These are phyloP conservation scores for Scheffersomyces segobiensis DNA, from an alignment of 1,139 yeast genomes.

Conservation along the genomic window DNA sequence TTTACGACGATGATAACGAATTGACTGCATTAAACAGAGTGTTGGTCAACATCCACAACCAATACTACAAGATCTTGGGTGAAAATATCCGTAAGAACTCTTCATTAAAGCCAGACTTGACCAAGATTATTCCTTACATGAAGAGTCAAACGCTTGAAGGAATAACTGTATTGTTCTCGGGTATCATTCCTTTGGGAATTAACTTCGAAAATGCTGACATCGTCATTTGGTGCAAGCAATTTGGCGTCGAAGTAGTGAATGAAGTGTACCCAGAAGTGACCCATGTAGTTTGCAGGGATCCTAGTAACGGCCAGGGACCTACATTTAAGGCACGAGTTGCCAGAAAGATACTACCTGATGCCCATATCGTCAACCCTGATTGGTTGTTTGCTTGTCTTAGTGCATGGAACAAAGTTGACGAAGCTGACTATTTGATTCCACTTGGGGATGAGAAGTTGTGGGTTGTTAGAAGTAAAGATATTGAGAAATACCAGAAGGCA, in stretches of 20 bases:
- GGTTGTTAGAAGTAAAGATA: conserved; percentile 43
- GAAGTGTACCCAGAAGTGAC: conserved; percentile 78
- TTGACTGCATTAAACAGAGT: conserved; percentile 64
- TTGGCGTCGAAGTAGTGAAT: conserved; percentile 83
- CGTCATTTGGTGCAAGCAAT: conserved; percentile 87
- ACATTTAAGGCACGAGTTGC: conserved; percentile 77
- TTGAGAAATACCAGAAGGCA: conserved; percentile 42
- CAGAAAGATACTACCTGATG: conserved; percentile 59
- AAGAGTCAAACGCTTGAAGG: conserved; percentile 69
- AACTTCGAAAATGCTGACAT: conserved; percentile 74
- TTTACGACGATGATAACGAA: conserved; percentile 82
- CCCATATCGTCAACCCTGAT: conserved; percentile 83
- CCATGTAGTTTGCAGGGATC: conserved; percentile 79
- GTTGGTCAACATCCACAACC: conserved; percentile 60
- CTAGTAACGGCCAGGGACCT: conserved; percentile 38
- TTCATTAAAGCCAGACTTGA: conserved; percentile 53
- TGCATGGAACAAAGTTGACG: conserved; percentile 72
- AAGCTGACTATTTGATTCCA: conserved; percentile 56
- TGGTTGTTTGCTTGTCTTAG: conserved; percentile 90
- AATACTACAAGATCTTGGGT: conserved; percentile 58
- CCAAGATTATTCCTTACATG: conserved; percentile 68
- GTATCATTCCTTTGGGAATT: conserved; percentile 79
- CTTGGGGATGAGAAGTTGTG: conserved; percentile 43
- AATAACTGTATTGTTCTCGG: conserved; percentile 76
- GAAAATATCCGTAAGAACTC: conserved; percentile 11